These are phyloP conservation scores for Cercospora nicotianae DNA, from an alignment of 2,329 filamentous ascomycete species.

Conservation along the genomic window DNA sequence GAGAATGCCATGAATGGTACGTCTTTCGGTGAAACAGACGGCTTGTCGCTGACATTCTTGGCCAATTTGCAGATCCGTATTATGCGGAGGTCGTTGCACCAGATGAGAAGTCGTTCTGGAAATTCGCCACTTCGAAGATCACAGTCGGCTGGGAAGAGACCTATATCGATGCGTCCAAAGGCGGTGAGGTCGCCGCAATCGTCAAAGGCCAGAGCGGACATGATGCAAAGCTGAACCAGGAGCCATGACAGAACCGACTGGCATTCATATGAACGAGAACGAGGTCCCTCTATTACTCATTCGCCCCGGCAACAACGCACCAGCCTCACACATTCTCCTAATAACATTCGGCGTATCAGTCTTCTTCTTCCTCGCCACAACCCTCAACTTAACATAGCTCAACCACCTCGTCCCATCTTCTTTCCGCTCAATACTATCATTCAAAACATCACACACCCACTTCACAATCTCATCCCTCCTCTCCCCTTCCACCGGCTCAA, in stretches of 20 bases:
- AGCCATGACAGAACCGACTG: not conserved
- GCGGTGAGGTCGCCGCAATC: not conserved
- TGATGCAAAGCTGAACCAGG: slow-evolving; percentile 1
- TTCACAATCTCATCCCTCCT: slow-evolving; percentile 55
- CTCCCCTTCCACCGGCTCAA: slow-evolving; percentile 48
- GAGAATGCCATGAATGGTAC: slow-evolving; percentile 20
- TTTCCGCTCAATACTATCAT: slow-evolving; percentile 56
- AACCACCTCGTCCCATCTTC: slow-evolving; percentile 56
- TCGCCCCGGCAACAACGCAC: slow-evolving; percentile 5
- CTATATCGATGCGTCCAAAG: slow-evolving; percentile 3
- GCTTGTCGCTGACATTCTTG: not conserved
- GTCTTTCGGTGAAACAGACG: too few species aligned
- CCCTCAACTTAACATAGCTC: slow-evolving; percentile 49
- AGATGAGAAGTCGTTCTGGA: slow-evolving; percentile 22
- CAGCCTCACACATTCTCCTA: slow-evolving; percentile 5
- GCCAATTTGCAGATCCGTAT: slow-evolving; percentile 15
- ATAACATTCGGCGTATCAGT: not conserved
- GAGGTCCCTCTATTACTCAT: slow-evolving; percentile 9
- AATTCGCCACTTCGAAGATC: slow-evolving; percentile 16
- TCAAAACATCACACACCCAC: slow-evolving; percentile 58
- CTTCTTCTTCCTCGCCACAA: slow-evolving; percentile 39
- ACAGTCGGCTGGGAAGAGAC: slow-evolving; percentile 24
- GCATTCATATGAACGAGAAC: slow-evolving; percentile 1
- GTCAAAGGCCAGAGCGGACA: slow-evolving; percentile 9
- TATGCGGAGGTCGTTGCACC: slow-evolving; percentile 22